Conservation (phyloP, 2,329 filamentous ascomycete genomes). For the Cladosporium sp. region DNA sequence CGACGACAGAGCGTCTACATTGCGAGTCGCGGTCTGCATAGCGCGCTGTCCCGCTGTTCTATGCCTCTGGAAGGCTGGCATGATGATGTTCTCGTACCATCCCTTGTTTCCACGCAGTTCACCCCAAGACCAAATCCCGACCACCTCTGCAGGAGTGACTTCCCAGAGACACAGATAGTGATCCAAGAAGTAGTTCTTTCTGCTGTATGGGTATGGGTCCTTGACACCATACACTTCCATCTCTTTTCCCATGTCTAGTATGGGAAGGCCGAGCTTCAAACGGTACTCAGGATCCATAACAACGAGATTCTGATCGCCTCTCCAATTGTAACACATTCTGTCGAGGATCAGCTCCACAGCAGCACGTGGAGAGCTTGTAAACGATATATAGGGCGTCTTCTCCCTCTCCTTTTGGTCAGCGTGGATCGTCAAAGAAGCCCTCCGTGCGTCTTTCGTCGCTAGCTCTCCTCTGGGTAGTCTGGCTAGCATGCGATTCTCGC, state of each 20-base stretch:
- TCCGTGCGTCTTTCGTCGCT: background rate
- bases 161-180: constrained; percentile 31
- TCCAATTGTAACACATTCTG: background rate
- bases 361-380: constrained; percentile 11
- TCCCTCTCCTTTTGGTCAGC: constrained; percentile 1
- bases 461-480: background rate
- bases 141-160: constrained; percentile 27
- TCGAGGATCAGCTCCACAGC: constrained; percentile 4
- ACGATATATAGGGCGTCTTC: constrained; percentile 21
- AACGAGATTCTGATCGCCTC: constrained; percentile 16
- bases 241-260: constrained; percentile 25
- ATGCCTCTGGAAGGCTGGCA: background rate
- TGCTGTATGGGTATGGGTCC: constrained; percentile 25
- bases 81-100: constrained; percentile 24
- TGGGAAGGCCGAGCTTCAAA: constrained; percentile 24
- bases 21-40: background rate
- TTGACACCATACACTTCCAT: constrained; percentile 25
- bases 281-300: constrained; percentile 27
- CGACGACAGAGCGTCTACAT: background rate
- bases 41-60: background rate
- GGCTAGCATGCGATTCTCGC: constrained; percentile 20
- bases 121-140: constrained; percentile 25
- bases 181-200: constrained; percentile 23
- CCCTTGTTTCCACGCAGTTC: constrained; percentile 17
- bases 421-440: background rate